Percentiles rank a stretch among this genome's conserved stretches.
These are phyloP conservation scores for Phaeophleospora eucalypticola DNA, from an alignment of 2,329 filamentous ascomycete species.

Conservation along the genomic window DNA sequence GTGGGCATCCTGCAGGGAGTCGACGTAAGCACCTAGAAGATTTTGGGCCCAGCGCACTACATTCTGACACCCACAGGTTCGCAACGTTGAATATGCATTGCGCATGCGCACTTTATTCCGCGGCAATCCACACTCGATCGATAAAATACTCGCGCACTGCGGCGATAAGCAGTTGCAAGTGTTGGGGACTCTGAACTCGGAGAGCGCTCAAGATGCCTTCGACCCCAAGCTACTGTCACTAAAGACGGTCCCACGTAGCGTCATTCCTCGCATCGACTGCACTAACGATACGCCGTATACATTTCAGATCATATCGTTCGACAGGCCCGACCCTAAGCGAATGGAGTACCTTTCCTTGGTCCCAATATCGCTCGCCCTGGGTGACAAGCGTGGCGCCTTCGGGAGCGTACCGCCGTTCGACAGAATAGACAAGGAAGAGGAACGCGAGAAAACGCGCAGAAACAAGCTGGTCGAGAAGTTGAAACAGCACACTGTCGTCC, in stretches of 20 bases:
- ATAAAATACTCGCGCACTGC: conserved; percentile 78
- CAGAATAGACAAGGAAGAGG: conserved; percentile 68
- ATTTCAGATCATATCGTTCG: conserved; percentile 84
- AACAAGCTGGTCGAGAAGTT: conserved; percentile 76
- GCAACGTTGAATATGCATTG: conserved; percentile 82
- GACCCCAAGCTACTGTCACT: conserved; percentile 67
- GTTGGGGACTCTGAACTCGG: conserved; percentile 73
- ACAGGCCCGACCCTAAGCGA: conserved; percentile 73
- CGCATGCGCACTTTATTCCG: conserved; percentile 78
- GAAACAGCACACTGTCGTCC: conserved; percentile 78
- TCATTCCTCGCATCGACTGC: conserved; percentile 70
- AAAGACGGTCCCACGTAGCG: conserved; percentile 48
- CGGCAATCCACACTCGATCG: conserved; percentile 73
- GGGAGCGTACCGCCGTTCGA: conserved; percentile 40
- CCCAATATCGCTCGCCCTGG: conserved; percentile 82
- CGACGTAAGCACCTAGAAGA: conserved; percentile 54
- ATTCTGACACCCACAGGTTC: conserved; percentile 50
- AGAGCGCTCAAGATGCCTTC: conserved; percentile 45
- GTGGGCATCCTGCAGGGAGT: conserved; percentile 86
- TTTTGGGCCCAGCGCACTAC: conserved; percentile 4
- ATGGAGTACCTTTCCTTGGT: conserved; percentile 97
- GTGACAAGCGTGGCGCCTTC: conserved; percentile 57
- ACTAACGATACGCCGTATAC: conserved; percentile 60
- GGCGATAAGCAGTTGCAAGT: conserved; percentile 80
- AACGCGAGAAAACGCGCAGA: conserved; percentile 60